phyloP scores from a whole-genome alignment of 495 filamentous ascomycete species.

The Xylaria acuta region DNA sequence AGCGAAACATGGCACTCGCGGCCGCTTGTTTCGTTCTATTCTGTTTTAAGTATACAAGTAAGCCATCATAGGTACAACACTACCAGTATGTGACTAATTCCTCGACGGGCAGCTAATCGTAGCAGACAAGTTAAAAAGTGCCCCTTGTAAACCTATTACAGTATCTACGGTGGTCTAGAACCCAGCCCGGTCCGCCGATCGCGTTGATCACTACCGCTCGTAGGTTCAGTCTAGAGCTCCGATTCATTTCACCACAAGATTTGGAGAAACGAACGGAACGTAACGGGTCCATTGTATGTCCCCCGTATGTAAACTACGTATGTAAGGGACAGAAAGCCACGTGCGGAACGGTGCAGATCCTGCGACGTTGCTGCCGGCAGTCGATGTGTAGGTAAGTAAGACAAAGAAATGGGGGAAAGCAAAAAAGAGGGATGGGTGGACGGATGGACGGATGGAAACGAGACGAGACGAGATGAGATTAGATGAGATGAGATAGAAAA shows the following conservation, averaged over 20 bases:
- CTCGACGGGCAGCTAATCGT: too few relatives aligned
- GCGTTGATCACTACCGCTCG: conserved; percentile 19
- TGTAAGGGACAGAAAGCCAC: background rate
- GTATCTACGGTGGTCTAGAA: background rate
- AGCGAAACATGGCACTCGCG: background rate
- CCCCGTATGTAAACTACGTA: too few relatives aligned
- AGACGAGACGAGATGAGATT: too few relatives aligned
- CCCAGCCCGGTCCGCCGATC: conserved; percentile 12
- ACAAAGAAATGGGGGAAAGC: too few relatives aligned
- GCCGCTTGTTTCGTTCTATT: background rate
- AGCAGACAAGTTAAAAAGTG: too few relatives aligned
- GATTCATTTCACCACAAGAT: background rate
- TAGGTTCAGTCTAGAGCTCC: background rate
- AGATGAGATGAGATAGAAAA: too few relatives aligned
- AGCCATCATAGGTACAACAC: background rate
- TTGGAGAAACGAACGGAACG: too few relatives aligned
- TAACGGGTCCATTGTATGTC: too few relatives aligned
- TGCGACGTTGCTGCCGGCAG: background rate
- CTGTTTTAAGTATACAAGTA: background rate
- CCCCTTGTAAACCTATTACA: background rate
- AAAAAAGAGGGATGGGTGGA: too few relatives aligned
- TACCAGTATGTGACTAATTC: background rate
- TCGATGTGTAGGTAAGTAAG: background rate
- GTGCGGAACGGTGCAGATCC: conserved; percentile 10
- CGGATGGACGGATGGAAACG: background rate